Evolutionary conservation across 495 filamentous ascomycete species (phyloP), one percentile per base, ranked within the genome.

Genomic region (Cudoniella acicularis): DNA sequence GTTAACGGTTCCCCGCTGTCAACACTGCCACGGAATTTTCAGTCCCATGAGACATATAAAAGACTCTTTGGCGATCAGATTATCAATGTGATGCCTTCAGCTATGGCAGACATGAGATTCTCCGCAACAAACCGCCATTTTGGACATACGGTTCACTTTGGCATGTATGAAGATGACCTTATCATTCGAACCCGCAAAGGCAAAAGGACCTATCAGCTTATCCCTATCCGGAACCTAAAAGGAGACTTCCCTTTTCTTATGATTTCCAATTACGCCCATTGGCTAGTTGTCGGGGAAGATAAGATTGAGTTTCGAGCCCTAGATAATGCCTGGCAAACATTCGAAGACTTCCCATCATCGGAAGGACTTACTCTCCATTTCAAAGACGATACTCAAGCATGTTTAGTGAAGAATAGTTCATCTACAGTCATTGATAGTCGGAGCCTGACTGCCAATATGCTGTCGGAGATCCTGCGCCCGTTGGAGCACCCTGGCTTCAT

Each of bases 201-300:
- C 0, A 46, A 40, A 0, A 54, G 54, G 4, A 48, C 65, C 1
- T 66, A 70, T 8, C 75, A 83, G 58, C 49, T 79, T 0, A 51
- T 85, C 13, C 75, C 79, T 4, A 20, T 63, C 0, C 21, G 64
- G 2, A 40, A 70, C 2, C 71, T 84, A n/a, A 10, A 26, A 0
- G 69, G 54, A 3, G 75, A 80, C 50, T 70, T 84, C 30, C 80
- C 82, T 2, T 20, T 22, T 0, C 42, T 65, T n/a, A 68, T 84
- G 10, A 50, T 78, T 1, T 47, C 72, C 11, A 63, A 79, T n/a
- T 80, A 71, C 55, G 62, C 72, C 0, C 82, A 85, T 62, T 85
- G 81, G 80, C 59, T 80, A 8, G 54, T 79, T 40, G 10, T 77
- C 9, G 36, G 51, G 6, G 69, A 61, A 0, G 56, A 63, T 0